These are phyloP conservation scores for Coriolopsis trogii DNA, from an alignment of 1,284 basidiomycete species.

Conservation along the genomic window DNA sequence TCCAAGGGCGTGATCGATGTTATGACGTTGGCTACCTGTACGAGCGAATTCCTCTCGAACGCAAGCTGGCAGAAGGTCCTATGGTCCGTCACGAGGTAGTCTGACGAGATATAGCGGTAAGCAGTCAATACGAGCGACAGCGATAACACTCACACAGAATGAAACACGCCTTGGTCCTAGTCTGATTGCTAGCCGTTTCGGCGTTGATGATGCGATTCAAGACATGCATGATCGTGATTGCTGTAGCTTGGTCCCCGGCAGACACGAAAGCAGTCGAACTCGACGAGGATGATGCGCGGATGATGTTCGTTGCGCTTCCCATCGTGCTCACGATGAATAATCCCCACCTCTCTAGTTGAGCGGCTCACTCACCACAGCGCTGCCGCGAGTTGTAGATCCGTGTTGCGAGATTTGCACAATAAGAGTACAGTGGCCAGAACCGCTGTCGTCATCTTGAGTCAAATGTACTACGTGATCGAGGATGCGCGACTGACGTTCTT, in stretches of 20 bases:
- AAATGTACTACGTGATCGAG: too few species aligned
- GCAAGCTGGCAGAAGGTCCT: slow-evolving; percentile 64
- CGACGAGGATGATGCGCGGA: slow-evolving; percentile 44
- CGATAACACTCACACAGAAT: slow-evolving; percentile 55
- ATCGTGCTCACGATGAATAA: neutral
- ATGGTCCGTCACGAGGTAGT: slow-evolving; percentile 73
- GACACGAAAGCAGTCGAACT: slow-evolving; percentile 15
- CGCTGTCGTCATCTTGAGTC: too few species aligned
- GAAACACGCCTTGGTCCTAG: slow-evolving; percentile 67
- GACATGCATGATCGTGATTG: slow-evolving; percentile 62
- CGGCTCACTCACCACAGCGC: slow-evolving; percentile 57
- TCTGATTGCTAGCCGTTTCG: slow-evolving; percentile 42
- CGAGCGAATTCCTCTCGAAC: slow-evolving; percentile 61
- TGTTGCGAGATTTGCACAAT: slow-evolving; percentile 55
- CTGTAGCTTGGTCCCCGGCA: slow-evolving; percentile 43
- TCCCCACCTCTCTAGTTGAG: neutral
- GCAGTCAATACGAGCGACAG: neutral
- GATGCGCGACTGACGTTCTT: slow-evolving; percentile 34
- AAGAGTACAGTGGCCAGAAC: slow-evolving; percentile 44
- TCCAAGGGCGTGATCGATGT: slow-evolving; percentile 54
- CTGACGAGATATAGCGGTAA: slow-evolving; percentile 41
- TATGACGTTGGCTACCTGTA: slow-evolving; percentile 51
- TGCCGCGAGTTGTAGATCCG: slow-evolving; percentile 67
- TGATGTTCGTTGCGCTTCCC: slow-evolving; percentile 56
- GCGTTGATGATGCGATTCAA: slow-evolving; percentile 58